Base-by-base conservation (phyloP, 1,139 yeast species). In the Chernovozyma aurita region DNA sequence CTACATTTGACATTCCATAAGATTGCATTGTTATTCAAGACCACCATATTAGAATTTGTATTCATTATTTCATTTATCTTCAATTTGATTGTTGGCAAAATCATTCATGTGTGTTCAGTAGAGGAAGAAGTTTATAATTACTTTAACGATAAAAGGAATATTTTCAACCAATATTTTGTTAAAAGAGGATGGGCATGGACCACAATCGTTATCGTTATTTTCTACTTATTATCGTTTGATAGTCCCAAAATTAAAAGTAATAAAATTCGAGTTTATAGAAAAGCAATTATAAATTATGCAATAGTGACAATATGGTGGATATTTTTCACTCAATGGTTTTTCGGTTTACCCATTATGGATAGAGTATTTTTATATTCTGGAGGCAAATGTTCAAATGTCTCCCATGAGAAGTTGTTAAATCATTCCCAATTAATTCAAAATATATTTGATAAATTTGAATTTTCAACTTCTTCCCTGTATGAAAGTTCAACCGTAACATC, bases 141-240 rank as follows among this genome's bases (percentile, higher is more conserved):
- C 52, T 84, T 80, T 57, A 76, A 82, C 39, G 62, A 75, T 41
- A 83, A 81, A 54, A 60, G 70, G 30, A 85, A 85, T 55, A 32
- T 88, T 15, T 55, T 90, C 43, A 92, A 92, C 57, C 73, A 72
- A 24, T 36, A 73, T 4, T 85, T 92, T 55, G 96, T 90, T 30
- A 92, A 92, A 52, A 70, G 70, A 29, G 97, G 97, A 3, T 92
- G 98, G 98, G 71, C 78, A 13, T 92, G 97, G 97, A 88, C 96
- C 1, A 72, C 88, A 0, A 17, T 61, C 3, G 54, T 48, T 14
- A 45, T 69, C 6, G 39, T 50, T 1, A 36, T 47, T 5, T 69
- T 66, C 42, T 68, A 67, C 41, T 50, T 41, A 2, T 27, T 43
- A n/a, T 21, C 52, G 3, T 15, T 32, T 7, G n/a, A 15, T 12